Evolutionary conservation across 1,139 yeast genomes (phyloP), one percentile per base, ranked within the genome.

Genomic region (Suhomyces kunorum): DNA sequence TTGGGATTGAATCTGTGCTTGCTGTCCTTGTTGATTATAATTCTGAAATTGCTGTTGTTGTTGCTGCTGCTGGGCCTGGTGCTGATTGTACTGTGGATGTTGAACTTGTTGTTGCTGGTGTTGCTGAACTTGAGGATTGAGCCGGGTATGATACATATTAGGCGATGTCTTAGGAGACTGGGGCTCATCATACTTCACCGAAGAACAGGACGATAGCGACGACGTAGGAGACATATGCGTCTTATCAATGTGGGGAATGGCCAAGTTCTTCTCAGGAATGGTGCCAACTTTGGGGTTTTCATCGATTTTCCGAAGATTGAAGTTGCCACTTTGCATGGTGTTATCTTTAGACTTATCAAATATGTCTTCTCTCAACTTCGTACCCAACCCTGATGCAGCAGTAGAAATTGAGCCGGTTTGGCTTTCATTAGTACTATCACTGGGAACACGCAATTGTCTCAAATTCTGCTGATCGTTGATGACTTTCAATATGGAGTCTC

Each of bases 91-190:
- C 17, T 39, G 46, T 11, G 28, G 37, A 26, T 36, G 31, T 15
- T 14, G 30, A 5, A 31, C 24, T 17, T 32, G 49, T 38, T 47
- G 50, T 25, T 35, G 50, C 9, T 38, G 45, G 27, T 28, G 36
- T 28, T 45, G 38, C 26, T 43, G 49, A 22, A 38, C 49, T 28
- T 39, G 49, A 20, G 43, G 39, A 36, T 37, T 40, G 37, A 42
- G 32, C 34, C 50, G 49, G 14, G 53, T 49, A 32, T 52, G 49
- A 40, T 49, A 60, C 9, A 53, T 40, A 7, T 48, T 50, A 0
- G 75, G 75, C 1, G 74, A 68, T 0, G 74, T 65, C 33, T 64
- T 70, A 1, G 77, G 77, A 5, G 74, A 69, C 38, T 69, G 75
- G 0, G 74, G 69, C 32, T 66, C 69, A 17, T 68, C 75, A 19